Conservation (phyloP, 345 rosid species). For the Camelina hispida region DNA sequence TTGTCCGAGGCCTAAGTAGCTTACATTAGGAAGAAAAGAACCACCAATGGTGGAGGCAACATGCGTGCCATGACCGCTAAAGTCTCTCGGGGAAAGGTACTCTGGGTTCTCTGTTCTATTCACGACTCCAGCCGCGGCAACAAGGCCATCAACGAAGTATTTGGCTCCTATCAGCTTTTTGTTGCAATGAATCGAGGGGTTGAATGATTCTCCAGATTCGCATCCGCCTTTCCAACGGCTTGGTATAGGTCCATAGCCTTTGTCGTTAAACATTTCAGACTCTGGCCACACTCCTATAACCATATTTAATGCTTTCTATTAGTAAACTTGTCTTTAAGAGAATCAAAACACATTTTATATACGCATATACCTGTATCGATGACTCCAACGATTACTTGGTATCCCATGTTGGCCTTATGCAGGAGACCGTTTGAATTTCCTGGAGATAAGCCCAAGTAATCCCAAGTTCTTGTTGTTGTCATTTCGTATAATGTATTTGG, state of each 20-base stretch:
- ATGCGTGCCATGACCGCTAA: conserved; percentile 64
- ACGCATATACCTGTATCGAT: conserved; percentile 57
- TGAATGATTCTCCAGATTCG: conserved; percentile 33
- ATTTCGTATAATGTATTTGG: conserved; percentile 57
- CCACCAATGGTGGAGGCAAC: conserved; percentile 60
- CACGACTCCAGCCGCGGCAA: conserved; percentile 28
- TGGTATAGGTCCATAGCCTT: conserved; percentile 33
- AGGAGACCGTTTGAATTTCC: conserved; percentile 43
- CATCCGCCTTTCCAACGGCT: conserved; percentile 39
- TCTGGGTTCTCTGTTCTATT: conserved; percentile 39
- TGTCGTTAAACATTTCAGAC: conserved; percentile 34
- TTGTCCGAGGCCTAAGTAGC: conserved; percentile 47
- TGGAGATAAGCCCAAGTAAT: conserved; percentile 57
- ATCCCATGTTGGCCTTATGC: conserved; percentile 55
- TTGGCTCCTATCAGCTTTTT: conserved; percentile 57
- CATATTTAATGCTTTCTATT: not conserved
- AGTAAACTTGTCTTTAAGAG: not conserved
- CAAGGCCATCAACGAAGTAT: conserved; percentile 46
- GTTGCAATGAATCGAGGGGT: conserved; percentile 45
- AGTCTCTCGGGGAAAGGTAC: conserved; percentile 55
- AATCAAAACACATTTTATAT: too few relatives aligned
- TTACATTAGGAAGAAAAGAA: conserved; percentile 40
- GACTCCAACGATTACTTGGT: conserved; percentile 62
- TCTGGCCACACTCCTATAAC: conserved; percentile 37
- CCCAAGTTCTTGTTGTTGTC: conserved; percentile 77